Conservation (phyloP, 208 protist species). For the Acanthamoeba sp. region DNA sequence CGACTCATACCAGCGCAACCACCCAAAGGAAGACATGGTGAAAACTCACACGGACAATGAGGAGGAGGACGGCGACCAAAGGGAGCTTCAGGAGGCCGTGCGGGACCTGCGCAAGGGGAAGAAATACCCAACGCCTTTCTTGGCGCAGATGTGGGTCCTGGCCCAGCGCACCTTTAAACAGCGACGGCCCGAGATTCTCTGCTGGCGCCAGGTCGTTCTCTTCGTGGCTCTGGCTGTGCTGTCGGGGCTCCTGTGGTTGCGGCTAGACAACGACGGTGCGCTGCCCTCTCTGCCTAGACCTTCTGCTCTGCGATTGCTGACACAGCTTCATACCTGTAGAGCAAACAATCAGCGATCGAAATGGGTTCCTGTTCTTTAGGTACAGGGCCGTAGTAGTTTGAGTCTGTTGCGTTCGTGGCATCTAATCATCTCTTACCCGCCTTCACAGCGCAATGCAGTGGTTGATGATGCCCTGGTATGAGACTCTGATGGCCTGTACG, state of each 20-base stretch:
- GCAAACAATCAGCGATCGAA: background rate
- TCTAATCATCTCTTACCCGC: too few species aligned
- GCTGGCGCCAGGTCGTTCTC: background rate
- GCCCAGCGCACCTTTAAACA: constrained; percentile 77
- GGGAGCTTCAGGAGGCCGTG: background rate
- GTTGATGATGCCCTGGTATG: constrained; percentile 26
- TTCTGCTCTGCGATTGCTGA: too few species aligned
- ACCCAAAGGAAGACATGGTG: too few species aligned
- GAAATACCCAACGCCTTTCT: constrained; percentile 12
- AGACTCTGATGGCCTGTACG: background rate
- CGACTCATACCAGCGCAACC: background rate
- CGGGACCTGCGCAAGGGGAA: background rate
- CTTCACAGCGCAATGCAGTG: background rate
- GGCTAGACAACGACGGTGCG: background rate
- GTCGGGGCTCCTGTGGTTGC: background rate
- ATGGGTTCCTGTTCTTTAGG: constrained; percentile 9
- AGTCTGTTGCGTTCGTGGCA: too few species aligned
- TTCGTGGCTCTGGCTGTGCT: background rate
- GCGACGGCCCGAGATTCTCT: background rate
- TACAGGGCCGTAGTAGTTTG: too few species aligned
- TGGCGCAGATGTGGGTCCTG: constrained; percentile 58
- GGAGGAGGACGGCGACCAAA: too few species aligned
- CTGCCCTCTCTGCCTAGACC: background rate
- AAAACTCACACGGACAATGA: too few species aligned
- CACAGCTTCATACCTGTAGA: too few species aligned